phyloP scores from a whole-genome alignment of 805 yeast genomes.

The Spathaspora boniae region DNA sequence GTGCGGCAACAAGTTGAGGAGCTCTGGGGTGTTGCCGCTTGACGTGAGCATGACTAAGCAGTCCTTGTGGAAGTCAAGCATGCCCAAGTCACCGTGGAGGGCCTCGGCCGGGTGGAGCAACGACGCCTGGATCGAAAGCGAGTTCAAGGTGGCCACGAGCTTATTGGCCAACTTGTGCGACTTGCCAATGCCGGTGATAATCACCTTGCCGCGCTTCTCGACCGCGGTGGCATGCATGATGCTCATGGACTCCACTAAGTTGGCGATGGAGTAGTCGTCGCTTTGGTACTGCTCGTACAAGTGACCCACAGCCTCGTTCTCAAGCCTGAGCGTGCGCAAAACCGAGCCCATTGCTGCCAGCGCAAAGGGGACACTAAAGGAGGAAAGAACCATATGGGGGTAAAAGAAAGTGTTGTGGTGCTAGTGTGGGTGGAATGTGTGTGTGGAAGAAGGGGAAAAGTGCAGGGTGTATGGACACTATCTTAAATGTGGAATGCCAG shows the following conservation, averaged over 20 bases:
- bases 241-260: conserved; percentile 41
- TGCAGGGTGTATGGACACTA: no score
- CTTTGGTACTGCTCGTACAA: conserved; percentile 43
- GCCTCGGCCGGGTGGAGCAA: conserved; percentile 83
- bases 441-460: neutral
- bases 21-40: conserved; percentile 81
- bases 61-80: conserved; percentile 52
- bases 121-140: conserved; percentile 67
- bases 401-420: neutral
- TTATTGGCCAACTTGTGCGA: conserved; percentile 76
- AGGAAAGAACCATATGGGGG: neutral
- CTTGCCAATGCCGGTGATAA: conserved; percentile 83
- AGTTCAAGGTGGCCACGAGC: conserved; percentile 77
- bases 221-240: conserved; percentile 23
- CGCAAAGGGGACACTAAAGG: neutral
- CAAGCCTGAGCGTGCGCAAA: conserved; percentile 39
- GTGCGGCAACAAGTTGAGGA: conserved; percentile 55
- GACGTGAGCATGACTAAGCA: conserved; percentile 66
- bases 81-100: conserved; percentile 85
- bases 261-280: conserved; percentile 43
- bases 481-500: no score
- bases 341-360: conserved; percentile 25
- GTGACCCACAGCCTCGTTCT: conserved; percentile 45
- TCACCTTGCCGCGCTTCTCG: conserved; percentile 58
- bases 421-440: neutral